Base-by-base conservation (phyloP, 192 early-diverging fungal genomes). In the Endogone sp. region DNA sequence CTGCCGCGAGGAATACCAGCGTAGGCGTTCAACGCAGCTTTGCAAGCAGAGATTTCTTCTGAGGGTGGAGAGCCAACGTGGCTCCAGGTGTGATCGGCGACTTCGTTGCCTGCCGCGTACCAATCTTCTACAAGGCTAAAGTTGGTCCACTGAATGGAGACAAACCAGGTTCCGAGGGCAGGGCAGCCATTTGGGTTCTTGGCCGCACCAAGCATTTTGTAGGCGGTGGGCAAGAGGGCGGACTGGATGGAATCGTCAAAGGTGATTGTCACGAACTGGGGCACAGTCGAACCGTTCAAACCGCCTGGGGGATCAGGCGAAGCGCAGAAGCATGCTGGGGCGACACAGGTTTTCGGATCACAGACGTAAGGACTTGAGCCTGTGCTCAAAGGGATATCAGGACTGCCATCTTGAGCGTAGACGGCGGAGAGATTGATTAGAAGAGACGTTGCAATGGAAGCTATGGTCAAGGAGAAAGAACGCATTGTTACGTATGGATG, bases 181-280 rank as follows among this genome's bases (percentile, higher is more conserved):
- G 83, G 80, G 67, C 90, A 91, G 3, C 89, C 85, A 71, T 87
- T 87, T 21, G 84, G 84, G 54, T 86, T 86, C 11, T 79, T 74
- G 64, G 74, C 37, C 6, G 37, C 72, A 28, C 66, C 69, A 27
- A 79, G 63, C 37, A 79, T 30, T 11, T 79, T 66, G n/a, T 68
- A 26, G 54, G 72, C 77, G n/a, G 77, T 79, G 29, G 62, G 37
- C 24, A 74, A 65, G 3, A 79, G 55, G 21, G 57, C 56, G 3
- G 66, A 44, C 28, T 86, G 84, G 66, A 91, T 56, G 8, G 88
- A 79, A 72, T 91, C 89, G 62, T 91, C 89, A 74, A 83, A 89
- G 11, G 89, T 88, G 32, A 88, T 70, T 4, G 78, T 78, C 56
- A 86, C 73, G 72, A 88, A 88, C 64, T 88, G 86, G 6, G 86